Evolutionary conservation across 306 rosid species (phyloP), one percentile per base, ranked within the genome.

Genomic region (Heteromeles arbutifolia): DNA sequence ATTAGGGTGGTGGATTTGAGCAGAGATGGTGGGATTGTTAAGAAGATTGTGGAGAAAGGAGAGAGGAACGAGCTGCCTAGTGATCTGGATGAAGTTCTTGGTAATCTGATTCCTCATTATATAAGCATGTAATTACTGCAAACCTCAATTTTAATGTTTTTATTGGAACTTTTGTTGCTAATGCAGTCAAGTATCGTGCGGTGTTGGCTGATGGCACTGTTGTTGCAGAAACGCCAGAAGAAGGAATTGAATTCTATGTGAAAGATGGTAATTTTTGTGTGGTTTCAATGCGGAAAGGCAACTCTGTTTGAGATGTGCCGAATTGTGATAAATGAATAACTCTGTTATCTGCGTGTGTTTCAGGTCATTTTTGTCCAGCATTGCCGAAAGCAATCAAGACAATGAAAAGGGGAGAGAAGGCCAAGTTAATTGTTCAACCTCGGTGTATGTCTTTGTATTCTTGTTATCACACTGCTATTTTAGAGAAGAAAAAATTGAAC

Each of bases 31-130:
- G 90, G 93, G 43, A 83, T 91, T 78, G 10, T 88, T 73, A 91
- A 88, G 91, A 91, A 88, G 34, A 81, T 87, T 70, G 21, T 85
- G 80, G 89, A 79, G 84, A 84, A 68, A 68, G 90, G 90, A 65
- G 77, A 29, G 9, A 73, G 78, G 64, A 80, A 37, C 32, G 83
- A 81, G 64, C 79, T 67, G 29, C 96, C 96, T 19, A n/a, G 83
- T 73, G 88, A 82, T 78, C 78, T 84, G 25, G 91, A 88, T 69
- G 88, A 88, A 91, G 93, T 91, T 74, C 88, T 85, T 67, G 96
- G 93, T 91, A 88, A 52, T 79, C 73, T 81, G 57, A 29, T 29
- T 28, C 8, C 65, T 69, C 39, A 29, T 34, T 61, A 22, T 77
- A 71, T 74, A 12, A 34, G 50, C 57, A n/a, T 29, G 4, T 70